Evolutionary conservation across 352 stramenopile genomes (phyloP), one percentile per base, ranked within the genome.

Genomic region (Phytophthora ramorum): DNA sequence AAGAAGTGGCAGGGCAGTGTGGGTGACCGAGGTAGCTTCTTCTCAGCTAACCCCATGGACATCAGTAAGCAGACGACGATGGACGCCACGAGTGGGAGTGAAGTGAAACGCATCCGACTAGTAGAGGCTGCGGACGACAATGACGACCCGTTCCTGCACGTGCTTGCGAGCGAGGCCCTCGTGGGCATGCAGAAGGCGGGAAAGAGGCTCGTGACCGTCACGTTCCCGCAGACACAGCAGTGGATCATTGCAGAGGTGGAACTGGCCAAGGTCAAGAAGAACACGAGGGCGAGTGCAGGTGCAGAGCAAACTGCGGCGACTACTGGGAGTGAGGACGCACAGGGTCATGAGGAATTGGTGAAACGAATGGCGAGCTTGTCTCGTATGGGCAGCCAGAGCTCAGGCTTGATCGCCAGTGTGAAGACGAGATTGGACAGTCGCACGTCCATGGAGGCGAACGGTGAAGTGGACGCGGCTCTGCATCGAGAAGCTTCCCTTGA

Each of bases 241-340:
- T 92, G 82, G 79, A 58, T 85, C 30, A 90, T 95, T 56, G 86
- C 78, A 32, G 69, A 85, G 10, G 19, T 92, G 7, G 86, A 92
- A 63, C 71, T 95, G 16, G 69, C 93, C 7, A 93, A 92, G 51
- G 76, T 95, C 7, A 92, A 93, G 69, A 93, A 92, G 58, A 76
- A 73, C 41, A 83, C 66, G 6, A 61, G 46, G 17, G 53, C 66
- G 1, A 80, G 59, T 43, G 28, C 63, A 20, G 43, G 12, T 16
- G 12, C 45, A 1, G 58, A 26, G 17, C 32, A 43, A 5, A 43
- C 26, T 22, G 14, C 34, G n/a, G 52, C 16, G 7, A 32, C 22
- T 10, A 12, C 34, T n/a, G 60, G 28, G 9, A 44, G 1, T 10
- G 60, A 65, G 13, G 64, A 65, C n/a, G 22, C 50, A 41, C 54